Percentiles rank a stretch among this genome's conserved stretches.
Conservation (phyloP, 257 asterid species). For the Paraleonurus japonicus region DNA sequence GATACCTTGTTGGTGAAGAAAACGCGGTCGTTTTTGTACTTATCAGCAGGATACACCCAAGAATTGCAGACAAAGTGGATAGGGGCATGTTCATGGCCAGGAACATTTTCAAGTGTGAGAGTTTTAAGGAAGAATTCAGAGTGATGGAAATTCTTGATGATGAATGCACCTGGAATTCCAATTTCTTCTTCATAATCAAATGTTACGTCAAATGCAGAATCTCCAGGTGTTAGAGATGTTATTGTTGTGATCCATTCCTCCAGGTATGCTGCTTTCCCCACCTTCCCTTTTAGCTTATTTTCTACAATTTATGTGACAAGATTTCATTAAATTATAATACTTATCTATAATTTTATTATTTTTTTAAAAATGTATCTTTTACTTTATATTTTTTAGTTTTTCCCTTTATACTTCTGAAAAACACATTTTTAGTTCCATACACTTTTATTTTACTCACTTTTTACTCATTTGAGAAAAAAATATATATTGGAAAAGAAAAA, state of each 20-base stretch:
- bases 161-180: slow-evolving; percentile 48
- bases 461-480: no score
- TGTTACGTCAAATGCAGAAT: slow-evolving; percentile 39
- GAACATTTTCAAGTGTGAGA: slow-evolving; percentile 46
- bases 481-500: no score
- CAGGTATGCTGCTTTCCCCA: slow-evolving; percentile 45
- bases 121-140: slow-evolving; percentile 48
- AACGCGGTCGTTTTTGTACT: slow-evolving; percentile 33
- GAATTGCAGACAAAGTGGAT: slow-evolving; percentile 57
- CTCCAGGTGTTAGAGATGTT: slow-evolving; percentile 33
- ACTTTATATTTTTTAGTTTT: no score
- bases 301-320: slow-evolving; percentile 27
- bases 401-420: no score
- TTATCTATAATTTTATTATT: no score
- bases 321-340: no score
- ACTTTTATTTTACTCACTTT: no score
- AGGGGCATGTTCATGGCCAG: slow-evolving; percentile 36
- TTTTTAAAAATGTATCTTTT: no score
- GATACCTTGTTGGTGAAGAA: slow-evolving; percentile 45
- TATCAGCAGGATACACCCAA: slow-evolving; percentile 45
- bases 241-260: slow-evolving; percentile 50
- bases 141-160: slow-evolving; percentile 42
- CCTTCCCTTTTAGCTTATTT: slow-evolving; percentile 44
- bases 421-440: no score
- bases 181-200: slow-evolving; percentile 45